phyloP scores from a whole-genome alignment of 192 early-diverging fungal genomes.

The Obelidium mucronatum region DNA sequence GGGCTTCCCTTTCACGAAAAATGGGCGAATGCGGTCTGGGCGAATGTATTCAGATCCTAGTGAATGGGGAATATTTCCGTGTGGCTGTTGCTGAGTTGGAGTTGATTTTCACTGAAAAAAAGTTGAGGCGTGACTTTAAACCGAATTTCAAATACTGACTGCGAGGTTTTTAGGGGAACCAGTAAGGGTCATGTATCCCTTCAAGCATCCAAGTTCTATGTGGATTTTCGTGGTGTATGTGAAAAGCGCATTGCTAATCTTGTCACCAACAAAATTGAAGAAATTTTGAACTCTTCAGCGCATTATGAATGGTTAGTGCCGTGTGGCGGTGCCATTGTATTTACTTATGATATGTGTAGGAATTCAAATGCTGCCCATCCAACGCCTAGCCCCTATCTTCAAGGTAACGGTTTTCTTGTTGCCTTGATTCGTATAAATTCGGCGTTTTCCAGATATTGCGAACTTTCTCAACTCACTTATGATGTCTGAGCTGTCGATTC shows the following conservation, averaged over 20 bases:
- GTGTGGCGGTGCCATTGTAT: neutral
- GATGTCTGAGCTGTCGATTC: constrained; percentile 72
- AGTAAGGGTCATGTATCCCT: constrained; percentile 65
- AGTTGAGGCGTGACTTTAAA: too few relatives aligned
- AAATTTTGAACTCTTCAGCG: constrained; percentile 74
- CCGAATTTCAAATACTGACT: too few relatives aligned
- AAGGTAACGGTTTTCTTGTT: constrained; percentile 53
- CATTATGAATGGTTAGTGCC: constrained; percentile 81
- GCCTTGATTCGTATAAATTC: neutral
- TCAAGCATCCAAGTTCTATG: constrained; percentile 70
- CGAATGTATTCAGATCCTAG: constrained; percentile 84
- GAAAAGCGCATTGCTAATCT: constrained; percentile 85
- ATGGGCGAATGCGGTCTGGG: constrained; percentile 75
- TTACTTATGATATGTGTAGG: constrained; percentile 52
- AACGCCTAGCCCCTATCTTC: constrained; percentile 74
- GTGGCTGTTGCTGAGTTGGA: constrained; percentile 77
- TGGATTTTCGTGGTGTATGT: constrained; percentile 69
- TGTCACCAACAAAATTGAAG: constrained; percentile 82
- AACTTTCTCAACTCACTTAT: constrained; percentile 62
- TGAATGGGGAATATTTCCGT: constrained; percentile 82
- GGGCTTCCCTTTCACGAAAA: constrained; percentile 70
- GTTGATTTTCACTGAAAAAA: constrained; percentile 70
- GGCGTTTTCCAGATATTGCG: constrained; percentile 66
- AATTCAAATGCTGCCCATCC: constrained; percentile 52
- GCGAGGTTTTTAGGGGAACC: constrained; percentile 1